phyloP scores from a whole-genome alignment of 1,284 basidiomycete genomes.

The Microbotryum intermedium region DNA sequence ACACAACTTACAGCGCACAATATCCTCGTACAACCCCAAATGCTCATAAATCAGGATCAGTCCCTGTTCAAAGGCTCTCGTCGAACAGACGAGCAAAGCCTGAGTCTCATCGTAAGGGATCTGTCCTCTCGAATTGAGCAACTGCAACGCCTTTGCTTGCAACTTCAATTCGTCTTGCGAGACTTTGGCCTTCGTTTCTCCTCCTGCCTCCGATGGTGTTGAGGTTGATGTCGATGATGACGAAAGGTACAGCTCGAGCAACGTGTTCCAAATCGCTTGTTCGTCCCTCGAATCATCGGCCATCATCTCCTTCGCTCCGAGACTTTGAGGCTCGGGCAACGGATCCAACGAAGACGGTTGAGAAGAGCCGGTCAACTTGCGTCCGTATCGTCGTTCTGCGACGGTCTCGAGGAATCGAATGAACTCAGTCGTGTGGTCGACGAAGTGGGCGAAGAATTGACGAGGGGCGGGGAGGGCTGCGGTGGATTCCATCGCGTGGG shows the following conservation, averaged over 20 bases:
- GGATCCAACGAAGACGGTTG: constrained; percentile 8
- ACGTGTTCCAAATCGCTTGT: constrained; percentile 86
- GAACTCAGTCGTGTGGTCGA: constrained; percentile 77
- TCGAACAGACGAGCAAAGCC: constrained; percentile 86
- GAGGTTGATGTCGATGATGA: constrained; percentile 29
- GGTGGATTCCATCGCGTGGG: not conserved
- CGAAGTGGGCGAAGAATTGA: constrained; percentile 87
- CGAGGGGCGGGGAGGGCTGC: constrained; percentile 65
- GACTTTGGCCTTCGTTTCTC: constrained; percentile 18
- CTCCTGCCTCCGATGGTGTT: constrained; percentile 16
- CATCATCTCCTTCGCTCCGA: constrained; percentile 40
- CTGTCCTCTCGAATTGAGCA: constrained; percentile 47
- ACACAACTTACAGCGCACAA: constrained; percentile 53
- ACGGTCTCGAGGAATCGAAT: constrained; percentile 82
- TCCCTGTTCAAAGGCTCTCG: constrained; percentile 67
- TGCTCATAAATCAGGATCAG: constrained; percentile 85
- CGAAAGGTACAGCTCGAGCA: constrained; percentile 84
- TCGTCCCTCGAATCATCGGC: constrained; percentile 61
- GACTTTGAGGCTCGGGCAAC: constrained; percentile 3
- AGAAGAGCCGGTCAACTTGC: constrained; percentile 47
- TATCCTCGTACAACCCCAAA: constrained; percentile 91
- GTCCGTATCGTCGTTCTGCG: constrained; percentile 69
- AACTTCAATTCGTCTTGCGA: constrained; percentile 31
- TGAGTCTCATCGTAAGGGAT: constrained; percentile 84
- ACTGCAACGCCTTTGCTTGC: constrained; percentile 53